A percentile compares a stretch with the other conserved stretches of the same genome.
Evolutionary conservation across 805 yeast species (phyloP).

Genomic region (Alloascoidea hylecoeti): DNA sequence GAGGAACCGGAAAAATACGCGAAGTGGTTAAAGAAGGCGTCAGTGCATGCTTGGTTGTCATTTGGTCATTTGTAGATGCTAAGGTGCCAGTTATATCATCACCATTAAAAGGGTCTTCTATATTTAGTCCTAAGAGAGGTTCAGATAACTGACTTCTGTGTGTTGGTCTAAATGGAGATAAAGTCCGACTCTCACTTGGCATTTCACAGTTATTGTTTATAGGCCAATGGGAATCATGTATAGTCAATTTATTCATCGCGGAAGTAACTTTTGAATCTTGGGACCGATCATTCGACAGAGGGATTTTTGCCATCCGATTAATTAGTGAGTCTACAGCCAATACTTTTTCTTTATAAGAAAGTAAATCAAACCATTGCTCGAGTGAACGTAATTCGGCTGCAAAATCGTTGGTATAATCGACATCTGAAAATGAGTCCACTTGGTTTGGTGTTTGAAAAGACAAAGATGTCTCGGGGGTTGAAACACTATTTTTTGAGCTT

Average conservation of each 20-base stretch:
- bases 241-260: too few relatives aligned
- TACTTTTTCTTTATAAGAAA: conserved; percentile 21
- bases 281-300: neutral
- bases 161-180: neutral
- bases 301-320: conserved; percentile 10
- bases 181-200: neutral
- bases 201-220: too few relatives aligned
- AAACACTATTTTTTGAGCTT: too few relatives aligned
- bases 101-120: too few relatives aligned
- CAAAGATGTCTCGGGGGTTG: too few relatives aligned
- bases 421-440: neutral
- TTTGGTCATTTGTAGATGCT: neutral
- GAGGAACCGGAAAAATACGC: neutral
- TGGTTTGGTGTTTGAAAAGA: too few relatives aligned
- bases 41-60: neutral
- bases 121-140: neutral
- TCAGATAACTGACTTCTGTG: neutral
- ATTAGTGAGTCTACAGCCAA: conserved; percentile 21
- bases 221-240: too few relatives aligned
- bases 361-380: conserved; percentile 24
- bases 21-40: too few relatives aligned
- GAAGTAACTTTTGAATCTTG: neutral
- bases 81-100: neutral
- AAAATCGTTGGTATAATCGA: conserved; percentile 14
- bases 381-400: conserved; percentile 19